Percentiles rank a stretch among this genome's conserved stretches.
phyloP scores from a whole-genome alignment of 352 stramenopile genomes.

The Phytophthora tentaculata region DNA sequence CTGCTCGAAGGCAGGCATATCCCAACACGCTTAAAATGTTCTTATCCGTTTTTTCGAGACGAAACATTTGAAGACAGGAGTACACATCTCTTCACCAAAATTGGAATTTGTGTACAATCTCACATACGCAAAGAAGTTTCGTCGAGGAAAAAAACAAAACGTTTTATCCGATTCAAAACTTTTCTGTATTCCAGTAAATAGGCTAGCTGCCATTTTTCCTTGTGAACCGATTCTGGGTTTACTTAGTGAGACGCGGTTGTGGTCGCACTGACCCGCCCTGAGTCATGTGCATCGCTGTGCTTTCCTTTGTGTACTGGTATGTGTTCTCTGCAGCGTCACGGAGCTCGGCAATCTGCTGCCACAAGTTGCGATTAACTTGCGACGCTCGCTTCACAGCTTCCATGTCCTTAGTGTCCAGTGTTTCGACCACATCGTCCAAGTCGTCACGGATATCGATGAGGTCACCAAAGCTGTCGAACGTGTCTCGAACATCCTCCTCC shows the following conservation, averaged over 20 bases:
- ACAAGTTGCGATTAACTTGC: conserved; percentile 42
- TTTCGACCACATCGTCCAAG: conserved; percentile 47
- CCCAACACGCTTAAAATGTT: conserved; percentile 8
- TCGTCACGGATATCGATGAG: conserved; percentile 35
- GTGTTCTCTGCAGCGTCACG: conserved; percentile 50
- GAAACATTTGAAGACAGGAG: conserved; percentile 1
- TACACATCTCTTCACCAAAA: conserved; percentile 8
- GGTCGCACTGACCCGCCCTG: conserved; percentile 21
- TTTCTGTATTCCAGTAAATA: conserved; percentile 40
- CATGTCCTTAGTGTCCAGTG: conserved; percentile 52
- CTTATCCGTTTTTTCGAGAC: conserved; percentile 32
- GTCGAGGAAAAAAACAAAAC: conserved; percentile 4
- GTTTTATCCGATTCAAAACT: conserved; percentile 20
- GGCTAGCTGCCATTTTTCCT: conserved; percentile 12
- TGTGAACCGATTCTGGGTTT: neutral
- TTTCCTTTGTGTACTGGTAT: conserved; percentile 58
- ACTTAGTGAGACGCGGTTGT: conserved; percentile 15
- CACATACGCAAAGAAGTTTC: neutral
- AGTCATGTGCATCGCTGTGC: conserved; percentile 46
- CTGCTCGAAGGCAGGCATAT: neutral
- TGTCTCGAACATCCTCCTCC: conserved; percentile 30
- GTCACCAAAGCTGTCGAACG: conserved; percentile 46
- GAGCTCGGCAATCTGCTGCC: conserved; percentile 57
- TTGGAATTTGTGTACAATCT: conserved; percentile 10
- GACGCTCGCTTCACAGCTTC: conserved; percentile 38